These are phyloP conservation scores for Acrocalymma vagum DNA, from an alignment of 2,329 filamentous ascomycete species.

Conservation along the genomic window DNA sequence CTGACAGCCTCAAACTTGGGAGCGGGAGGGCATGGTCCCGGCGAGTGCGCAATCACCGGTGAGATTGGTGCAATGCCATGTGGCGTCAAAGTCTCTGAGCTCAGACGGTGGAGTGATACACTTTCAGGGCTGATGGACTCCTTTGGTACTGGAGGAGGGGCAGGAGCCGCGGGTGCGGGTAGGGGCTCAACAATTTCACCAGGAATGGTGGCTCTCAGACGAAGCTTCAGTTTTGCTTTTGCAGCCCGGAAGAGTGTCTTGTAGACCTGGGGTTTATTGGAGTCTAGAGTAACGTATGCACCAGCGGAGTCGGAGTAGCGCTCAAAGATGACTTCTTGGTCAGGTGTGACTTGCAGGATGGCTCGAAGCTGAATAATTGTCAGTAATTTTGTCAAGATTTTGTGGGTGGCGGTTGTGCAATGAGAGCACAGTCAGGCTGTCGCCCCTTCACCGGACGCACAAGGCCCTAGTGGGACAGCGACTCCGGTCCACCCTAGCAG, in stretches of 20 bases:
- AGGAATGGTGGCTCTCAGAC: constrained; percentile 75
- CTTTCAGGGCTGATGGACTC: no score
- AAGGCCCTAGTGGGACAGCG: no score
- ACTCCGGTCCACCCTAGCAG: no score
- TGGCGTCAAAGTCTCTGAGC: constrained; percentile 35
- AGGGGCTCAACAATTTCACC: constrained; percentile 56
- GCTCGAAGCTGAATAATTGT: constrained; percentile 61
- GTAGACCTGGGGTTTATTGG: constrained; percentile 82
- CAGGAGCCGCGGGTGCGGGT: constrained; percentile 20
- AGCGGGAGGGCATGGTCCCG: constrained; percentile 10
- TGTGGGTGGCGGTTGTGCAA: constrained; percentile 4
- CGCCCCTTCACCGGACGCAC: no score
- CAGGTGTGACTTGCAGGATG: constrained; percentile 70
- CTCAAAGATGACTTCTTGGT: constrained; percentile 76
- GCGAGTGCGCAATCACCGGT: constrained; percentile 41
- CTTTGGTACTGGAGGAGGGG: constrained; percentile 17
- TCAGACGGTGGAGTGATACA: constrained; percentile 37
- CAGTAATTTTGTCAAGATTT: constrained; percentile 23
- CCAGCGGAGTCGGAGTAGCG: constrained; percentile 94
- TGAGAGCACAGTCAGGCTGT: constrained; percentile 24
- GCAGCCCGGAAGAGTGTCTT: constrained; percentile 97
- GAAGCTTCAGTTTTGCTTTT: constrained; percentile 97
- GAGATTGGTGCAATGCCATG: constrained; percentile 27
- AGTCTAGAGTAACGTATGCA: constrained; percentile 80
- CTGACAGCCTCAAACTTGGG: constrained; percentile 25